Evolutionary conservation across 305 asterid genomes (phyloP), one percentile per base, ranked within the genome.

Genomic region (Petunia hybrid): DNA sequence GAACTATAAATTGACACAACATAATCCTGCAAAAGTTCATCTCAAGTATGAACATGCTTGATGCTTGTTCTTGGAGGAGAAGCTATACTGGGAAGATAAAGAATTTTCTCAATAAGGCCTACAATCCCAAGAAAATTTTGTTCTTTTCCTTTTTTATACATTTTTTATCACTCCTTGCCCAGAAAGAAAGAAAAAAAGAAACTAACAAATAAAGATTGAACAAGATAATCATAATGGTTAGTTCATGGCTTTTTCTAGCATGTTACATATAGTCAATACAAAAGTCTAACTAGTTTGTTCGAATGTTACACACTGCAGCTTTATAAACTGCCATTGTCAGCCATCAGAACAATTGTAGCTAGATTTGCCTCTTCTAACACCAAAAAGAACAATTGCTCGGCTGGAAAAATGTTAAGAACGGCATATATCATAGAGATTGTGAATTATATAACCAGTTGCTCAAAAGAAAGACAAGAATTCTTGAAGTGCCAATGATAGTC

Each of bases 61-160:
- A 60, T n/a, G 55, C 55, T 8, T 6, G 13, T 48, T 48, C 55
- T 48, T 48, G 55, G 55, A 48, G 9, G 13, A 8, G 55, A 9
- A 48, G 8, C 9, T 48, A 7, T 8, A 48, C 13, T 48, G 8
- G 13, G 13, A 12, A 22, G 31, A 22, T 22, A 48, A 48, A 7
- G 13, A 1, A 1, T 0, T 4, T 55, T 14, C 31, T 14, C 2
- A 57, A 22, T 1, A 12, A 60, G 38, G 39, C 39, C 36, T 60
- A 8, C 4, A 5, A 22, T 16, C 39, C 1, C 13, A 62, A 62
- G 39, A 31, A 35, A 31, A 63, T n/a, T 0, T 16, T 68, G 59
- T 70, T 73, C 45, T 12, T 46, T 73, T 36, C 35, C 35, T 46
- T 70, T 46, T 68, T 6, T 8, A 22, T 73, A 35, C 78, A 73